Base-by-base conservation (phyloP, 306 rosid species). In the Pyrus betulifolia region DNA sequence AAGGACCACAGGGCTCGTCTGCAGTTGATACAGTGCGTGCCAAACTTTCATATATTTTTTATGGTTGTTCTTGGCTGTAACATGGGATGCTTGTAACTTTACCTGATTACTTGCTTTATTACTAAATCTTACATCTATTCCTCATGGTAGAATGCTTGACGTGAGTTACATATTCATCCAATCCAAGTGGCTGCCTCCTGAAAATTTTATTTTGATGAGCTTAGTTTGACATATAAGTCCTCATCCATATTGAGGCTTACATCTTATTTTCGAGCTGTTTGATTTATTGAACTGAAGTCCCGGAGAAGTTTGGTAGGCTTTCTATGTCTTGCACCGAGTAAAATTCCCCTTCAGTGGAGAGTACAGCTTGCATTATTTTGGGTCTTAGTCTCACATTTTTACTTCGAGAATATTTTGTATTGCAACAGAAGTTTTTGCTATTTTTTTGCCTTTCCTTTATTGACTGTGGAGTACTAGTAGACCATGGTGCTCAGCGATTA, bases 11-110 rank as follows among this genome's bases (percentile, higher is more conserved):
- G 27, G 76, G 72, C 74, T 79, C 92, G 30, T 82, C 87, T 45
- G 78, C 86, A 10, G 79, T 83, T 38, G 82, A 86, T 77, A 58
- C 62, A 45, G 98, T 91, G 83, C 49, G 91, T 74, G 38, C 45
- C 22, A 35, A 38, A 25, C 27, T 21, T 21, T 51, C 40, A 40
- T 57, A 18, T 63, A 1, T 67, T 5, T 75, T 46, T 57, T 52
- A 49, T 49, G 11, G 64, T 79, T 30, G 23, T 74, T 35, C n/a
- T 35, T 52, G 28, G 35, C 40, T 28, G 46, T 74, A 21, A 55
- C 51, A 6, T 42, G 13, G 64, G 74, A 14, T 66, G 62, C n/a
- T 64, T 5, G 38, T 69, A 13, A 8, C 46, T 74, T 61, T 28
- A 11, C 60, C 6, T 10, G 6, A 25, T 31, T 7, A 55, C 2